These are phyloP conservation scores for Mycena albidolilacea DNA, from an alignment of 768 basidiomycete species.

Conservation along the genomic window DNA sequence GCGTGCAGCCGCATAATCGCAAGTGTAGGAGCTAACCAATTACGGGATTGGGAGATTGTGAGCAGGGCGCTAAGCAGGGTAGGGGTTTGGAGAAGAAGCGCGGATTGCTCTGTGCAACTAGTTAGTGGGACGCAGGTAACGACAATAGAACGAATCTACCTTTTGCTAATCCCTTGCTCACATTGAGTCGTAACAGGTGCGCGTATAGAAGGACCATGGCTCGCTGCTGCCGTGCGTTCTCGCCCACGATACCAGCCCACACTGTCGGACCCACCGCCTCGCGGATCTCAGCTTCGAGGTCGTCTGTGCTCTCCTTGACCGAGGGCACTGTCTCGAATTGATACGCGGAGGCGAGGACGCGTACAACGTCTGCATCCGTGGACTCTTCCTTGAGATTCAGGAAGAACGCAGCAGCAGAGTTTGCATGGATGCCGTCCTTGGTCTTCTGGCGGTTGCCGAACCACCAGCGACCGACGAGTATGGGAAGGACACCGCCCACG, in stretches of 20 bases:
- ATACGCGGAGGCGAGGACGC: slow-evolving; percentile 77
- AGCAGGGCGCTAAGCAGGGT: slow-evolving; percentile 84
- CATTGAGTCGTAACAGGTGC: slow-evolving; percentile 81
- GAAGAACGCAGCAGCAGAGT: slow-evolving; percentile 91
- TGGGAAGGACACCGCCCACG: slow-evolving; percentile 91
- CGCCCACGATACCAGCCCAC: slow-evolving; percentile 67
- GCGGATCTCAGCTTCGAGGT: slow-evolving; percentile 67
- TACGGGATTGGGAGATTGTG: slow-evolving; percentile 86
- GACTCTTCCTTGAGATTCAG: slow-evolving; percentile 87
- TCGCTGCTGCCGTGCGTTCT: slow-evolving; percentile 59
- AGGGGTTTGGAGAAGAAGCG: slow-evolving; percentile 80
- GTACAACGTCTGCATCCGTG: slow-evolving; percentile 78
- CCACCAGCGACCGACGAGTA: slow-evolving; percentile 96
- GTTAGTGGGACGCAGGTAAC: neutral
- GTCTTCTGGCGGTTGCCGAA: slow-evolving; percentile 92
- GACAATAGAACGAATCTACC: slow-evolving; percentile 62
- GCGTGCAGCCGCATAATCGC: slow-evolving; percentile 87
- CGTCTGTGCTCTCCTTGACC: slow-evolving; percentile 49
- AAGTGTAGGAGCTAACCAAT: slow-evolving; percentile 89
- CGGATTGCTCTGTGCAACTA: slow-evolving; percentile 72
- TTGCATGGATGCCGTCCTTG: slow-evolving; percentile 90
- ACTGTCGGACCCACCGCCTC: slow-evolving; percentile 60
- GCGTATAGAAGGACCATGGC: slow-evolving; percentile 87
- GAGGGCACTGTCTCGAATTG: slow-evolving; percentile 64
- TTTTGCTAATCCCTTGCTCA: slow-evolving; percentile 67